A percentile compares a stretch with the other conserved stretches of the same genome.
Conservation (phyloP, 345 rosid species). For the Chamaenerion angustifolium region DNA sequence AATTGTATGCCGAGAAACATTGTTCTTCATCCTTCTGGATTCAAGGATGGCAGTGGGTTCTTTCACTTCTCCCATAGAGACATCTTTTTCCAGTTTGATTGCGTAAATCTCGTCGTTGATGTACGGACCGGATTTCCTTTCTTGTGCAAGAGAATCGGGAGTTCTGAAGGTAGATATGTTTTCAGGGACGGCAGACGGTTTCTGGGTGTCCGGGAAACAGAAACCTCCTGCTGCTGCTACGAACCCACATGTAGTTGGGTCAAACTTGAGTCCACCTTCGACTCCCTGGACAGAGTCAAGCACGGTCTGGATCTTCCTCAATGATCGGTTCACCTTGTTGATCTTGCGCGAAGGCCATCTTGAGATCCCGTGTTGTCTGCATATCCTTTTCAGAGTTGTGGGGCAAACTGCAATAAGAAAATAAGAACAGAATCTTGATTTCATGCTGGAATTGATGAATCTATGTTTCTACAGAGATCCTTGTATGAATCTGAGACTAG, state of each 20-base stretch:
- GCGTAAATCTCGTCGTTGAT: constrained; percentile 15
- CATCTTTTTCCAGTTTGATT: constrained; percentile 46
- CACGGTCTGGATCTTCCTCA: constrained; percentile 68
- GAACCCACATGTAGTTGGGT: constrained; percentile 55
- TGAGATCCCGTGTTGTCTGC: constrained; percentile 84
- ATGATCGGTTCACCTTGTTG: constrained; percentile 73
- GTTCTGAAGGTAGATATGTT: constrained; percentile 6
- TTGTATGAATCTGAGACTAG: too few species aligned
- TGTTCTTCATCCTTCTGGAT: constrained; percentile 8
- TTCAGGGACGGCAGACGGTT: constrained; percentile 15
- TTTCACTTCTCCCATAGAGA: constrained; percentile 22
- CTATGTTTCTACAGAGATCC: too few species aligned
- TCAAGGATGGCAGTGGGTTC: constrained; percentile 3
- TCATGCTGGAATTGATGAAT: too few species aligned
- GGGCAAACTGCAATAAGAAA: constrained; percentile 51
- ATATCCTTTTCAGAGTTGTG: constrained; percentile 85
- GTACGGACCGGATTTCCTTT: constrained; percentile 9
- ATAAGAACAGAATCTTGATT: too few species aligned
- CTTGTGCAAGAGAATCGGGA: constrained; percentile 13
- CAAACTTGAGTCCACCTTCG: constrained; percentile 65
- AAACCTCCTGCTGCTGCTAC: constrained; percentile 38
- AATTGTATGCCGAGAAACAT: too few species aligned
- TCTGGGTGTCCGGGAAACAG: constrained; percentile 29
- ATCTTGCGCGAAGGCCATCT: constrained; percentile 97
- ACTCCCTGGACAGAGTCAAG: constrained; percentile 84